A percentile compares a stretch with the other conserved stretches of the same genome.
Conservation (phyloP, 192 early-diverging fungal species). For the Coemansia sp. region DNA sequence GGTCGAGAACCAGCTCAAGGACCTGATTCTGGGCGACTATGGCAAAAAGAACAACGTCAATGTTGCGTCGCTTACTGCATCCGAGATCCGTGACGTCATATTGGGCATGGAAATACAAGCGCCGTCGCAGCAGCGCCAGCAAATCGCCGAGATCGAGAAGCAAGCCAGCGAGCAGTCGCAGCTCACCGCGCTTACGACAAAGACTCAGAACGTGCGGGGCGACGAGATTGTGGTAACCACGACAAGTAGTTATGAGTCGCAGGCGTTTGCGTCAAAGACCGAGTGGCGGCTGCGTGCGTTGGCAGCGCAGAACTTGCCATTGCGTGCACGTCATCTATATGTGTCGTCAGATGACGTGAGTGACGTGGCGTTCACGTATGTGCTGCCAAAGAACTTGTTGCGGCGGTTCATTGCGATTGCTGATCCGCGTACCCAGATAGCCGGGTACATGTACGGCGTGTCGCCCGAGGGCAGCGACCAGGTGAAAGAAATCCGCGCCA, state of each 20-base stretch:
- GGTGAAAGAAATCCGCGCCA: conserved; percentile 92
- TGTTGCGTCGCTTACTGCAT: conserved; percentile 91
- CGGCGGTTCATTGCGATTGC: conserved; percentile 95
- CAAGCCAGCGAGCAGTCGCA: conserved; percentile 91
- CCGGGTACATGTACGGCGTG: conserved; percentile 93
- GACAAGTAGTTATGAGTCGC: conserved; percentile 94
- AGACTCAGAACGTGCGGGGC: conserved; percentile 95
- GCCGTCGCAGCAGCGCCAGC: conserved; percentile 92
- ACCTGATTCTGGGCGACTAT: conserved; percentile 96
- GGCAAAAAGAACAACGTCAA: conserved; percentile 99
- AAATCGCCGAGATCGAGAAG: conserved; percentile 98
- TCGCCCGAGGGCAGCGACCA: conserved; percentile 85
- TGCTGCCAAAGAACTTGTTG: conserved; percentile 96
- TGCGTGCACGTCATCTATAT: conserved; percentile 96
- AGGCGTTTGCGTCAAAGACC: conserved; percentile 97
- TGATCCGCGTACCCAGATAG: conserved; percentile 93
- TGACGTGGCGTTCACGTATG: conserved; percentile 92
- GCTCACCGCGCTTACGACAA: conserved; percentile 92
- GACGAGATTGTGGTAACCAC: conserved; percentile 99
- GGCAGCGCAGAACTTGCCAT: conserved; percentile 90
- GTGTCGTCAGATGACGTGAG: conserved; percentile 95
- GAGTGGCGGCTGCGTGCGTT: conserved; percentile 99
- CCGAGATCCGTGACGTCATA: conserved; percentile 98
- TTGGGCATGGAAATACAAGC: conserved; percentile 99
- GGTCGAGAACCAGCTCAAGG: conserved; percentile 93